These are phyloP conservation scores for Erysimum cheiri DNA, from an alignment of 441 rosid genomes.

Conservation along the genomic window DNA sequence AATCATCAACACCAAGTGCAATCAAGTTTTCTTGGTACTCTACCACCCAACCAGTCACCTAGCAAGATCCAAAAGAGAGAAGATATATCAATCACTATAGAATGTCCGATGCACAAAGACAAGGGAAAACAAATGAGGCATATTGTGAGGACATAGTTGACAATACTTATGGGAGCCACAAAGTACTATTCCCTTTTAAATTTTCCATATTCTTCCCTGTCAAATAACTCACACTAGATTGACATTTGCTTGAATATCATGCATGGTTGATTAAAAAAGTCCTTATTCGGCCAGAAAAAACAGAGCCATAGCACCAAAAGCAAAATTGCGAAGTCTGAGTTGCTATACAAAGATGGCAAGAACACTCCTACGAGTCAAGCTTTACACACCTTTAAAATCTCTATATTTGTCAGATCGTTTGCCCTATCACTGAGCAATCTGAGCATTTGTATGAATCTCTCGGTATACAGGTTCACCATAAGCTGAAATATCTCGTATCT, in stretches of 20 bases:
- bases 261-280: slow-evolving; percentile 24
- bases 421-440: slow-evolving; percentile 96
- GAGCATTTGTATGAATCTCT: slow-evolving; percentile 99
- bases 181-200: background rate
- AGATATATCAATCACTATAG: slow-evolving; percentile 35
- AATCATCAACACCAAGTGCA: slow-evolving; percentile 98
- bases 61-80: slow-evolving; percentile 42
- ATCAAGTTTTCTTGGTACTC: slow-evolving; percentile 97
- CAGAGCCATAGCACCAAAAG: slow-evolving; percentile 12
- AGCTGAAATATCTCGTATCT: slow-evolving; percentile 99
- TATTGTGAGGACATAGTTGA: background rate
- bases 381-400: slow-evolving; percentile 86
- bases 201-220: background rate
- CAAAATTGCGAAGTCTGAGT: slow-evolving; percentile 11
- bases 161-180: slow-evolving; percentile 1
- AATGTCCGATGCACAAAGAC: slow-evolving; percentile 26
- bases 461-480: slow-evolving; percentile 97
- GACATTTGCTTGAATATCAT: slow-evolving; percentile 29
- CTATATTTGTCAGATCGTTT: slow-evolving; percentile 87
- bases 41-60: slow-evolving; percentile 99
- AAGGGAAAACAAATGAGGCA: slow-evolving; percentile 28
- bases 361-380: slow-evolving; percentile 24
- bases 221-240: slow-evolving; percentile 22
- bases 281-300: slow-evolving; percentile 19
- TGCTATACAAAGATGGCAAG: slow-evolving; percentile 25